Base-by-base conservation (phyloP, 1,284 basidiomycete species). In the Ustilago cynodontis region DNA sequence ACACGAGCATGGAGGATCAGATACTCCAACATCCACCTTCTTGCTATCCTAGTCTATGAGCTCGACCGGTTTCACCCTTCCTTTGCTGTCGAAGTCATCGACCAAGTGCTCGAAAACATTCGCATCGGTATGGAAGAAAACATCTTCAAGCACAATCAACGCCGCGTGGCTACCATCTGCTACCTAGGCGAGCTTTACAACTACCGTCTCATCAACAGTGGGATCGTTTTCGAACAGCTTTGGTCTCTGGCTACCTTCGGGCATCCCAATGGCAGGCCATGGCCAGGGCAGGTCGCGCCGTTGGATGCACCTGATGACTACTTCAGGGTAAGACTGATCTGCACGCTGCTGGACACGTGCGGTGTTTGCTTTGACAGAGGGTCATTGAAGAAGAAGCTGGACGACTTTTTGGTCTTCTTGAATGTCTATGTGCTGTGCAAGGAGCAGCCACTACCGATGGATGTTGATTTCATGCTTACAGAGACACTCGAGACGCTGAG, bases 331-430 rank as follows among this genome's bases (percentile, higher is more conserved):
- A 90, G 97, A 11, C 89, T 99, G 62, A 91, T 96, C 51, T 99
- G 97, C 83, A 92, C 93, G 8, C 88, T 99, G 50, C 89, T 99
- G 24, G 95, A 98, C 85, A 94, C 95, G 0, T 97, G 95, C 85
- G 97, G 95, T n/a, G 93, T 94, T 89, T 98, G 95, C 87, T 98
- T 99, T 86, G 95, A 97, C 86, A 91, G 92, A 50, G 95, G 95
- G 3, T 91, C 92, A 7, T 92, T 94, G 82, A 93, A 91, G 86
- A 93, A 92, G 87, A 97, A 95, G 85, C 88, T 99, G 13, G 95
- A 98, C 86, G 93, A 92, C 78, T 97, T 96, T 86, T 87, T 99
- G 71, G 89, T 90, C 11, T 95, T 98, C 87, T 95, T 98, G 86
- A 94, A 98, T 89, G 94, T 95, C 70, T 98, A 97, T 86, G 89